Conservation (phyloP, 495 filamentous ascomycete species). For the Penicillium canescens region DNA sequence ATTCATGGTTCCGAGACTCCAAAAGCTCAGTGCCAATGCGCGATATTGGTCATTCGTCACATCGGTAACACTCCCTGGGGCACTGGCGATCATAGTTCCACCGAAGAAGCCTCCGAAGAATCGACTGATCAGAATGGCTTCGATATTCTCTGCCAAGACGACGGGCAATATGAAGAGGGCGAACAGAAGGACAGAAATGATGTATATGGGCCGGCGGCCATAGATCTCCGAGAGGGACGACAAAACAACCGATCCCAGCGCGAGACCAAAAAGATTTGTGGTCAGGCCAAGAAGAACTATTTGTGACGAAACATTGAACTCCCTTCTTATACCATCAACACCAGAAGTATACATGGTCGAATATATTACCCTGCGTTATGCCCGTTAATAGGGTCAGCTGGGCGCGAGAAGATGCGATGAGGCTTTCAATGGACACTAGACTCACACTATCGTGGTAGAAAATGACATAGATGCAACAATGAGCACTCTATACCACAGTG, state of each 20-base stretch:
- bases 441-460: conserved; percentile 61
- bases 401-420: no score
- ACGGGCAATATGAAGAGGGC: conserved; percentile 66
- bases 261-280: conserved; percentile 68
- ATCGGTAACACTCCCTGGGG: conserved; percentile 75
- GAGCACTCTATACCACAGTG: conserved; percentile 60
- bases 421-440: background rate
- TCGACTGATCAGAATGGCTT: conserved; percentile 58
- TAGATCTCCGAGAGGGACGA: conserved; percentile 78
- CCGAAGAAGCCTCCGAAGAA: conserved; percentile 65
- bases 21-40: conserved; percentile 66
- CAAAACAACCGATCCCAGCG: conserved; percentile 65
- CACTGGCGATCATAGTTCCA: conserved; percentile 65
- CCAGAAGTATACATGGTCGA: conserved; percentile 75
- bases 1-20: conserved; percentile 71
- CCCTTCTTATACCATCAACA: conserved; percentile 62
- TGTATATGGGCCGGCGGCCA: conserved; percentile 68
- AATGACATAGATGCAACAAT: conserved; percentile 62
- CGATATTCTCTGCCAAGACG: conserved; percentile 66
- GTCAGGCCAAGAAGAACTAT: conserved; percentile 70
- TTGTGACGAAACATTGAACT: conserved; percentile 56
- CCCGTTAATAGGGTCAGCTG: background rate
- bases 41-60: conserved; percentile 66
- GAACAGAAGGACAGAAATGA: conserved; percentile 60
- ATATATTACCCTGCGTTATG: conserved; percentile 57